A percentile compares a stretch with the other conserved stretches of the same genome.
Evolutionary conservation across 495 filamentous ascomycete species (phyloP).

Genomic region (Lasiosphaeriaceae sp.): DNA sequence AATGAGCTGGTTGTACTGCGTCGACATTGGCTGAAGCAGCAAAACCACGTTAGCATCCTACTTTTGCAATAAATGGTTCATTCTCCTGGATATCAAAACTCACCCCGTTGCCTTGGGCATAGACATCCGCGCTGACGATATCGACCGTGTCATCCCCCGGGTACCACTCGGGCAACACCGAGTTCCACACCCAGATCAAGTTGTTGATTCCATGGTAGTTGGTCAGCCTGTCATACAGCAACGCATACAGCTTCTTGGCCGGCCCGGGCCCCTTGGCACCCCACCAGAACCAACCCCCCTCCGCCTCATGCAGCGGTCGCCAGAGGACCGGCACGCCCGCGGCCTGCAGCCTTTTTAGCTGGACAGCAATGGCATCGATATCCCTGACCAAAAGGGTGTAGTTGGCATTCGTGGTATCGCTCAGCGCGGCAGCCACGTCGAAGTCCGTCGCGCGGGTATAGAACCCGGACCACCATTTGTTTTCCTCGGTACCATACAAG

Average conservation of each 20-base stretch:
- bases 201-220: slow-evolving; percentile 41
- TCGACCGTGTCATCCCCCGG: slow-evolving; percentile 42
- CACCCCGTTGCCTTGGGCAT: slow-evolving; percentile 34
- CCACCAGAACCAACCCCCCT: slow-evolving; percentile 53
- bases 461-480: slow-evolving; percentile 47
- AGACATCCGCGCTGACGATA: slow-evolving; percentile 35
- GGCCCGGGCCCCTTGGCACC: slow-evolving; percentile 44
- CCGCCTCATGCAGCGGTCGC: slow-evolving; percentile 47
- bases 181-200: slow-evolving; percentile 50
- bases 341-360: slow-evolving; percentile 37
- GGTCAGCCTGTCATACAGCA: slow-evolving; percentile 42
- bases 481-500: slow-evolving; percentile 35
- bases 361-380: slow-evolving; percentile 46
- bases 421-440: slow-evolving; percentile 36
- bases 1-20: slow-evolving; percentile 42
- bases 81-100: slow-evolving; percentile 4
- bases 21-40: slow-evolving; percentile 27
- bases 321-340: slow-evolving; percentile 42
- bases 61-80: not conserved
- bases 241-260: slow-evolving; percentile 36
- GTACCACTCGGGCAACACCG: slow-evolving; percentile 42
- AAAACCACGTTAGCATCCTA: not conserved
- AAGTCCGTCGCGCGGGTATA: slow-evolving; percentile 46
- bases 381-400: slow-evolving; percentile 46
- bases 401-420: slow-evolving; percentile 33